These are phyloP conservation scores for Penicillium paxilli DNA, from an alignment of 495 filamentous ascomycete species.

Conservation along the genomic window DNA sequence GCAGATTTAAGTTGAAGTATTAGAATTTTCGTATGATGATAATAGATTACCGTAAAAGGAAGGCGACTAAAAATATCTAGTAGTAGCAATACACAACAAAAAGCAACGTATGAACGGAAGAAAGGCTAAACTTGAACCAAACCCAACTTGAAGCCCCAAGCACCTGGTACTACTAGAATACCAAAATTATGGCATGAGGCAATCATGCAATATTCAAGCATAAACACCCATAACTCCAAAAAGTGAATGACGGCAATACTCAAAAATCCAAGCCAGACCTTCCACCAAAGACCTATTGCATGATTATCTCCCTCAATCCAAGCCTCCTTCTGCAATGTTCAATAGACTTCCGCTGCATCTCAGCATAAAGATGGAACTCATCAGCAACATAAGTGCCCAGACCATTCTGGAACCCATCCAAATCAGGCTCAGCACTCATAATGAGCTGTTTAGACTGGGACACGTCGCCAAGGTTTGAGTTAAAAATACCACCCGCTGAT, in stretches of 20 bases:
- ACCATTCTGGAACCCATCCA: conserved; percentile 32
- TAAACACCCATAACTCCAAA: neutral
- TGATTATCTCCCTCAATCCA: conserved; percentile 11
- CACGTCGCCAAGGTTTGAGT: conserved; percentile 33
- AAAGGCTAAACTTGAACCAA: neutral
- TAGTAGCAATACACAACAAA: neutral
- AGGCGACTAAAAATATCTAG: neutral
- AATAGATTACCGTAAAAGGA: neutral
- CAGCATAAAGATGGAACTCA: conserved; percentile 30
- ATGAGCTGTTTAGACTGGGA: conserved; percentile 26
- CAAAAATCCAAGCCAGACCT: neutral
- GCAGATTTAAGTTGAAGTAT: too few species aligned
- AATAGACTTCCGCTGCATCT: conserved; percentile 28
- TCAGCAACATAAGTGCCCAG: conserved; percentile 24
- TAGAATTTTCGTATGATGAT: too few species aligned
- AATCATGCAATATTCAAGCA: neutral
- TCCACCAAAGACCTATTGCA: neutral
- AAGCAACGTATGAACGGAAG: neutral
- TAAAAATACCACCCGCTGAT: conserved; percentile 44
- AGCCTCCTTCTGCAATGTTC: conserved; percentile 21
- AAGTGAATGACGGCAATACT: neutral
- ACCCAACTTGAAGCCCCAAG: too few species aligned
- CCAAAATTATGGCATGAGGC: neutral
- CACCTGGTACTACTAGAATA: too few species aligned
- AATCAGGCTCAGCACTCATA: conserved; percentile 30